These are phyloP conservation scores for Quercus bicolor DNA, from an alignment of 306 rosid species.

Conservation along the genomic window DNA sequence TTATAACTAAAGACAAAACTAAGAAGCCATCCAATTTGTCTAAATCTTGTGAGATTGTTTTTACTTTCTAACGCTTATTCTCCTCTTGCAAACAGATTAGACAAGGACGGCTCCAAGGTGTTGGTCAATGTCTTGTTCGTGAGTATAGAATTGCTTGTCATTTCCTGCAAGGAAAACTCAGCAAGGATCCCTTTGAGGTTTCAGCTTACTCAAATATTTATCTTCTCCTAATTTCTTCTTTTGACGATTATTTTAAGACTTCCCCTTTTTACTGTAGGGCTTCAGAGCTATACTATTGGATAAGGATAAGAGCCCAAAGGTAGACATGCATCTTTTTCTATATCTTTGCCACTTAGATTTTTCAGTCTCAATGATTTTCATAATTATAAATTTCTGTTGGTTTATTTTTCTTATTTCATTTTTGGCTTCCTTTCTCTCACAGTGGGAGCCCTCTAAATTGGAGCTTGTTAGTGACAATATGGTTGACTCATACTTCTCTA, in stretches of 20 bases:
- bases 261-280: slow-evolving; percentile 56
- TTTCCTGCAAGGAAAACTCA: slow-evolving; percentile 59
- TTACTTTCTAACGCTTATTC: background rate
- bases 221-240: slow-evolving; percentile 10
- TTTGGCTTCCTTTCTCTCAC: slow-evolving; percentile 16
- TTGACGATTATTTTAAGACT: slow-evolving; percentile 5
- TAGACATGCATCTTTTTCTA: slow-evolving; percentile 11
- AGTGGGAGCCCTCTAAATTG: slow-evolving; percentile 69
- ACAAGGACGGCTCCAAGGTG: slow-evolving; percentile 73
- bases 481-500: slow-evolving; percentile 50
- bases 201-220: background rate
- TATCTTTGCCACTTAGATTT: background rate
- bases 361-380: background rate
- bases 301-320: slow-evolving; percentile 92
- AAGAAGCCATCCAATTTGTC: no score
- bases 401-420: slow-evolving; percentile 7
- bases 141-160: slow-evolving; percentile 85
- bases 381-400: background rate
- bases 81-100: slow-evolving; percentile 45
- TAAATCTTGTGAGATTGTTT: background rate
- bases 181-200: slow-evolving; percentile 91
- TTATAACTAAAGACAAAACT: no score
- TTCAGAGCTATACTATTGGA: slow-evolving; percentile 87
- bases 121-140: slow-evolving; percentile 75
- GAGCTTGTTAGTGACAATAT: slow-evolving; percentile 47